Evolutionary conservation across 1,284 basidiomycete species (phyloP).

Genomic region (Trichosporon sp.): DNA sequence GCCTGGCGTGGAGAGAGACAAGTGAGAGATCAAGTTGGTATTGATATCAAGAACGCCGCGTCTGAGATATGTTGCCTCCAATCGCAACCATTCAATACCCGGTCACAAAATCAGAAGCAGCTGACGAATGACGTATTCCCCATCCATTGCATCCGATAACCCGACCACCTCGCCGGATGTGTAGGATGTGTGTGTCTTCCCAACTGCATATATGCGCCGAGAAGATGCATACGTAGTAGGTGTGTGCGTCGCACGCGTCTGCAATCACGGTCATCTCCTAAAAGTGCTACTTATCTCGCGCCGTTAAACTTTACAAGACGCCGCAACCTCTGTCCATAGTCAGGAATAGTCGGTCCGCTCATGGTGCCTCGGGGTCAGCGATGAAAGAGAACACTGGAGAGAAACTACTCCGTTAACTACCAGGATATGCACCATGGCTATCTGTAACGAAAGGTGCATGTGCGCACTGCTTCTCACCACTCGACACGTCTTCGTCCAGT

Average conservation of each 20-base stretch:
- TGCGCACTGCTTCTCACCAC: constrained; percentile 2
- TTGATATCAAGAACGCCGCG: background rate
- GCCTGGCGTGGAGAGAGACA: background rate
- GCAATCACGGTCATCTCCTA: background rate
- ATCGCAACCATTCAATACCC: background rate
- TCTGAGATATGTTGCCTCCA: background rate
- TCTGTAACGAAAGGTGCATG: background rate
- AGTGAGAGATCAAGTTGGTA: background rate
- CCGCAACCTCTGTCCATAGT: background rate
- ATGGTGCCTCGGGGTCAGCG: too few relatives aligned
- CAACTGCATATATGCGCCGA: background rate
- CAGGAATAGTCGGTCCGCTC: background rate
- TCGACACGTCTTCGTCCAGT: background rate
- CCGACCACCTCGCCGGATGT: background rate
- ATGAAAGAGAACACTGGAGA: too few relatives aligned
- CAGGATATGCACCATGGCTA: too few relatives aligned
- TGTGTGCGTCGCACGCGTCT: background rate
- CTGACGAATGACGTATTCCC: constrained; percentile 17
- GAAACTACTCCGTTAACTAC: too few relatives aligned
- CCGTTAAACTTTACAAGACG: background rate
- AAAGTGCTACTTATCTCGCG: background rate
- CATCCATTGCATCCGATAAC: background rate
- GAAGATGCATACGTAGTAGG: background rate
- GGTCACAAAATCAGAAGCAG: constrained; percentile 15
- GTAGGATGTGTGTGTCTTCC: background rate